phyloP scores from a whole-genome alignment of 1,284 basidiomycete species.

The Albatrellus sp. region DNA sequence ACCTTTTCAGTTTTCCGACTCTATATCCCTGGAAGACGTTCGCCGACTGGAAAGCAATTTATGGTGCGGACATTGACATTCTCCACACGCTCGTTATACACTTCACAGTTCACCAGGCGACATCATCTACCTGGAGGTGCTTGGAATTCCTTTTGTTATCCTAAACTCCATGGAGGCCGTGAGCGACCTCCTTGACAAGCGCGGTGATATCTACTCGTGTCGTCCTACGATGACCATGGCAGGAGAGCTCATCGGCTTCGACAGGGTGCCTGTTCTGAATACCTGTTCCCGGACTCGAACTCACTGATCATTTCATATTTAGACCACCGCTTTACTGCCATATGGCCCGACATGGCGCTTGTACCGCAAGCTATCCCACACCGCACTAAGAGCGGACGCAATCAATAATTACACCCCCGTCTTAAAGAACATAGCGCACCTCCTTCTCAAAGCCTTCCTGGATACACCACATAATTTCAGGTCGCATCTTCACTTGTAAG shows the following conservation, averaged over 20 bases:
- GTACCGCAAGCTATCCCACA: conserved; percentile 17
- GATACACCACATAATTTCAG: not conserved
- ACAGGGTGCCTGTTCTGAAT: not conserved
- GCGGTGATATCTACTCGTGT: conserved; percentile 6
- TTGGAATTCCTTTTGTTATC: conserved; percentile 4
- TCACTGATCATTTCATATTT: not conserved
- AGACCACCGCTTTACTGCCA: not conserved
- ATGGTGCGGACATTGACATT: no score
- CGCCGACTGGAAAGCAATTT: no score
- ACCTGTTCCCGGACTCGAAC: not conserved
- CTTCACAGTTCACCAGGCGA: not conserved
- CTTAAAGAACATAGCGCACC: conserved; percentile 16
- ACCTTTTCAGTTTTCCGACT: no score
- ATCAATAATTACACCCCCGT: conserved; percentile 17
- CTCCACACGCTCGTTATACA: not conserved
- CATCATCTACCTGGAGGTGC: not conserved
- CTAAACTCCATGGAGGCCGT: conserved; percentile 5
- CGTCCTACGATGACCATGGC: conserved; percentile 2
- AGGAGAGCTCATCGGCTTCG: no score
- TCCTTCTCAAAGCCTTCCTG: not conserved
- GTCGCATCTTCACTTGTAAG: not conserved
- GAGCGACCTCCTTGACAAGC: conserved; percentile 8
- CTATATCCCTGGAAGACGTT: no score
- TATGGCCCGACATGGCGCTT: conserved; percentile 15
- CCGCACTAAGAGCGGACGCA: conserved; percentile 14